Base-by-base conservation (phyloP, 768 basidiomycete genomes). In the Phanerochaete sordida region DNA sequence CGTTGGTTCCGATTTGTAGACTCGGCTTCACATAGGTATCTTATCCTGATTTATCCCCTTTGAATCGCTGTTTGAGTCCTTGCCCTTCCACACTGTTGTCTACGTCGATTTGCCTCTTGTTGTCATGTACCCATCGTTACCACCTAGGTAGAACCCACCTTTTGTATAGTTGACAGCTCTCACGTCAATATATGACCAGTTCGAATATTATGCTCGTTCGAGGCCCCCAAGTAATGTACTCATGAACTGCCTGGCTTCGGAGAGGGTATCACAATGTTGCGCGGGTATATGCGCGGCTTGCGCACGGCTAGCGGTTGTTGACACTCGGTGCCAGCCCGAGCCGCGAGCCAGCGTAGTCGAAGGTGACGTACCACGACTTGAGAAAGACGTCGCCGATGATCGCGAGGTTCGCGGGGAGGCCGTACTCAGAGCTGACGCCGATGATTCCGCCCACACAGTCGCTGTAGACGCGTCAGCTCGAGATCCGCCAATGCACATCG, bases 321-420 rank as follows among this genome's bases (percentile, higher is more conserved):
- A 82, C 72, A 62, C 84, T 85, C 16, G 79, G 75, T 31, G 81
- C 76, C 59, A 89, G 82, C 2, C 87, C 87, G 3, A 88, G 77
- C 45, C 84, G 75, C 4, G 69, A 79, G 0, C 81, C 75, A 4
- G 80, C 75, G 60, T 86, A 85, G 69, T 88, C 87, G 65, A 79
- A 88, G 26, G 80, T 74, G 5, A 81, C 75, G 66, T 88, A 84
- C 81, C 84, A 89, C 11, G 83, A 85, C 73, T 88, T 89, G 48
- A 88, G 67, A 66, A 89, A 87, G 64, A 79, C 81, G 68, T 81
- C 85, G 1, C 84, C 87, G 56, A 88, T 76, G 69, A 89, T 83
- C 15, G 81, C 80, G 26, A 90, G 72, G 67, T 83, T 74, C 33
- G 74, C 57, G 16, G 84, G 79, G 66, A 86, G 79, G 15, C 75